Evolutionary conservation across 129 eudicot genomes (phyloP), one percentile per base, ranked within the genome.

Genomic region (Centaurea solstitialis): DNA sequence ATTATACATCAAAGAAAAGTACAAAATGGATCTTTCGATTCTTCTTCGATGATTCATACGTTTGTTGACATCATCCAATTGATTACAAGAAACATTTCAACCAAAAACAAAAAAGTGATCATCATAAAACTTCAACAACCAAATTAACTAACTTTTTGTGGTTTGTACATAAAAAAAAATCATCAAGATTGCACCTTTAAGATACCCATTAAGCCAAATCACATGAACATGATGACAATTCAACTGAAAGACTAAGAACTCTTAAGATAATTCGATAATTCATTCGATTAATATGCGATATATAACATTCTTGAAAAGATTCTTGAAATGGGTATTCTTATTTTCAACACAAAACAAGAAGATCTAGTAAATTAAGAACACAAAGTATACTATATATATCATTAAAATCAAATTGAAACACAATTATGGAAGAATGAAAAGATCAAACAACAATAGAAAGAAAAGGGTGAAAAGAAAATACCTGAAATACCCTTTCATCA

Each of bases 401-500:
- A 24, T 26, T 24, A 64, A 7, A 65, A 80, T 22, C 33, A 18
- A 76, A 73, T 69, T 33, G 15, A 21, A 68, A 18, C 78, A 78
- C 7, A 74, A 12, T 38, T 13, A 26, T 22, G 70, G 35, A 64
- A 26, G 30, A 26, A 26, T 26, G 30, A 26, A 64, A 26, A 64
- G 26, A 80, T n/a, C 7, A 18, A 64, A 80, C 26, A 9, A 61
- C 9, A 76, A 24, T 33, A 33, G 37, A 3, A 33, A 33, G 5
- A 33, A 4, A 33, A 33, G 37, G 4, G 5, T 33, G 20, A 53
- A 12, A 9, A 53, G 17, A 9, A 53, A 57, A 85, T 85, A 95
- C 99, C 88, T 88, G 87, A 72, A 95, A 95, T 13, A 86, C 93
- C 83, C 81, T 84, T 79, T 95, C 99, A 79, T 95, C 93, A 76